Evolutionary conservation across 2,329 filamentous ascomycete genomes (phyloP), one percentile per base, ranked within the genome.

Genomic region (Aspergillus clavatus): DNA sequence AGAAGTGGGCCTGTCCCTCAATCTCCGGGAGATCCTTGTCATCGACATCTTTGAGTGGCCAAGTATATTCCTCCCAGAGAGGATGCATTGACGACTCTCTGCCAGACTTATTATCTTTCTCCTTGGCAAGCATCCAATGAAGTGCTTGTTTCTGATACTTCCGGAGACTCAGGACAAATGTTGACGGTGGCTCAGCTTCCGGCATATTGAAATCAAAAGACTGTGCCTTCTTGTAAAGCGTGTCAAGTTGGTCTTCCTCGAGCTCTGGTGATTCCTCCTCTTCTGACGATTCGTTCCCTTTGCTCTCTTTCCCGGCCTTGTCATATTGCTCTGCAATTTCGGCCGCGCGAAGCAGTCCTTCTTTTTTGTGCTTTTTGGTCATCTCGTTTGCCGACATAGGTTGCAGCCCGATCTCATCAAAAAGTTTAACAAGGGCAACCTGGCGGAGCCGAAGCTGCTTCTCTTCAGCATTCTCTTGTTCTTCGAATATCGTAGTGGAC

Each of bases 71-170:
- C 68, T 98, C 93, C 93, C 93, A 98, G 0, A 98, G 68, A 0
- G 93, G 93, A 67, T 98, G 90, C 88, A 98, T 95, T 0, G 89
- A 96, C 3, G 75, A 74, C 58, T 90, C 83, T 43, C 82, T 81
- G 28, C 82, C 78, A 8, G 81, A 78, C 54, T 82, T 83, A 50
- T 86, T 78, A 52, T 94, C 82, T 57, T 83, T 91, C 65, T 98
- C 93, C 64, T 97, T 97, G 4, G 83, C 79, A 52, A 97, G 76
- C 89, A 98, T 96, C 93, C 93, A 98, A 62, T 96, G 77, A 5
- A 98, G 71, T 0, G 93, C 89, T 67, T 98, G 93, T 61, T 89
- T 95, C 65, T 98, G 93, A 56, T 98, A 98, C 41, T 88, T 89
- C 3, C 93, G 83, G 22, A 98, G 74, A 28, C 83, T 77, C 82